Evolutionary conservation across 352 stramenopile genomes (phyloP).

Genomic region (Globisporangium uncinulatum): DNA sequence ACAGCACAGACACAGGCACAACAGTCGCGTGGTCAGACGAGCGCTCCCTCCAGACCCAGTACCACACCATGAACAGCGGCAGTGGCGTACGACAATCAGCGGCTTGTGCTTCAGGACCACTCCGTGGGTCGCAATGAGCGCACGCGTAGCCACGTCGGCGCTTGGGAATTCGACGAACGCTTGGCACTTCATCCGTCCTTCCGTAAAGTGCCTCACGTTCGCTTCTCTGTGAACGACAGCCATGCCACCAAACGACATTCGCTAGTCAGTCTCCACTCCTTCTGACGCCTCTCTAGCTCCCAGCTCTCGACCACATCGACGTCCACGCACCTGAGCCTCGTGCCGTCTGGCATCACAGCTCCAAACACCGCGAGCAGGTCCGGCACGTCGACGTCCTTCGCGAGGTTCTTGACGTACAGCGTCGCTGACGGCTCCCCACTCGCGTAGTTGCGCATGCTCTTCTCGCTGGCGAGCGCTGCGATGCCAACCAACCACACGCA

Average conservation of each 20-base stretch:
- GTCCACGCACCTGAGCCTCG: slow-evolving; percentile 4
- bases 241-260: not conserved
- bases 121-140: slow-evolving; percentile 60
- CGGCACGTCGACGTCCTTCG: slow-evolving; percentile 34
- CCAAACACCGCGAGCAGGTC: slow-evolving; percentile 52
- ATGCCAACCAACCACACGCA: not conserved
- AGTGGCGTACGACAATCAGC: slow-evolving; percentile 68
- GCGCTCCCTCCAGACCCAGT: not conserved
- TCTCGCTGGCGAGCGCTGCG: slow-evolving; percentile 32
- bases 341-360: slow-evolving; percentile 23
- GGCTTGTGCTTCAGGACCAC: slow-evolving; percentile 73
- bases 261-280: not conserved
- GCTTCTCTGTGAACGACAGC: slow-evolving; percentile 23
- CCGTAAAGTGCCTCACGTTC: slow-evolving; percentile 64
- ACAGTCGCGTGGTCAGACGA: not conserved
- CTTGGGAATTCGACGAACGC: slow-evolving; percentile 74
- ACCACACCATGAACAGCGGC: not conserved
- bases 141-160: slow-evolving; percentile 33
- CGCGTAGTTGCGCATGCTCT: slow-evolving; percentile 68
- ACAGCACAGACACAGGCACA: not conserved
- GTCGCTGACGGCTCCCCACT: slow-evolving; percentile 41
- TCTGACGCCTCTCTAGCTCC: no score
- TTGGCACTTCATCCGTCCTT: slow-evolving; percentile 82
- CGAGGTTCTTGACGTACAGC: slow-evolving; percentile 83
- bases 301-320: no score